Evolutionary conservation across 345 rosid genomes (phyloP), one percentile per base, ranked within the genome.

Genomic region (rapeseed (Brassica napus)): DNA sequence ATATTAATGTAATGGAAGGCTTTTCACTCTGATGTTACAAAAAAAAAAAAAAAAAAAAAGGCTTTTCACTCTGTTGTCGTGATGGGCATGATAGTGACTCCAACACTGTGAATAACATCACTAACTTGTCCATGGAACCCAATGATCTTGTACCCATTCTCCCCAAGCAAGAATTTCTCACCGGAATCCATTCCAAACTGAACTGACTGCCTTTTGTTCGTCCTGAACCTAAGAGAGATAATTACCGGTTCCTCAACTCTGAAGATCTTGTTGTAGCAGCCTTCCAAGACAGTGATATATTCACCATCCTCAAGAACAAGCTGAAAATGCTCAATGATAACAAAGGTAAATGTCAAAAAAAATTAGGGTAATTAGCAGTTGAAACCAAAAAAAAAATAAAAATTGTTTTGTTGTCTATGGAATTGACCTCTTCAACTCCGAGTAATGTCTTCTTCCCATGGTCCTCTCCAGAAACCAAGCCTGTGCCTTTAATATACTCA

Each of bases 61-160:
- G 23, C n/a, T 44, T 11, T 12, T 44, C 52, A 44, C 52, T 44
- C 52, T 8, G 44, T 6, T 35, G 9, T 6, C 14, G 14, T 39
- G 47, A 39, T 39, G 12, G 44, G 9, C 44, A 37, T 7, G 44
- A 37, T 7, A 37, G 44, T 44, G 52, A 44, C 52, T 12, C 15
- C 52, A 44, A 44, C 52, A 11, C 52, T 44, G 52, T 44, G 52
- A 44, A 44, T 44, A 12, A 44, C 52, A 44, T 44, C 52, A 44
- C 52, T 44, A 60, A 78, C 72, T 73, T 67, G 71, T 73, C 82
- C 82, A 60, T 79, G 70, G 54, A 68, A 73, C 39, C 78, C 82
- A 0, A 72, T 77, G 4, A 79, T 73, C 68, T 73, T 79, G 61
- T 69, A 47, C 0, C 59, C 71, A 1, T n/a, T 8, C 44, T 61